Conservation (phyloP, 2,329 filamentous ascomycete genomes). For the Alternaria burnsii region DNA sequence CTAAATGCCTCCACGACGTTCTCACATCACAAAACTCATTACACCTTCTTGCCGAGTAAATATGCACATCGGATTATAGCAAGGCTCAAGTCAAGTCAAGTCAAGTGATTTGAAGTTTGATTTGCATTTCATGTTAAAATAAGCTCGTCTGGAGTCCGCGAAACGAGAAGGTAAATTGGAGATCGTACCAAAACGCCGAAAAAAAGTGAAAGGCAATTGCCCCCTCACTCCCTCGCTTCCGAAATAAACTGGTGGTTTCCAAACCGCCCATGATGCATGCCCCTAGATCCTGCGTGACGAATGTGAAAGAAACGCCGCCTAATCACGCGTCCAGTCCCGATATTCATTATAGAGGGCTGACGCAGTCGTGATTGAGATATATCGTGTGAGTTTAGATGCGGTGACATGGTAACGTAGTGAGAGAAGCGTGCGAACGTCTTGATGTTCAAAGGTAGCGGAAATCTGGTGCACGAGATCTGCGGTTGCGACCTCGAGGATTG, state of each 20-base stretch:
- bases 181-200: neutral
- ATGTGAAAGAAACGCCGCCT: neutral
- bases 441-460: conserved; percentile 52
- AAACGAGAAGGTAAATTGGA: neutral
- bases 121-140: neutral
- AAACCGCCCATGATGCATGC: neutral
- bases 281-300: neutral
- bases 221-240: neutral
- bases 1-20: neutral
- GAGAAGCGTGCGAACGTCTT: conserved; percentile 1
- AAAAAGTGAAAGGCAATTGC: neutral
- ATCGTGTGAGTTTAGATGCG: conserved; percentile 8
- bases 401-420: conserved; percentile 6
- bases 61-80: neutral
- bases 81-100: neutral
- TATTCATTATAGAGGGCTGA: conserved; percentile 92
- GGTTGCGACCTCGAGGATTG: conserved; percentile 86
- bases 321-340: neutral
- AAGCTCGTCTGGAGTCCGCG: neutral
- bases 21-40: neutral
- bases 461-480: conserved; percentile 84
- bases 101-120: neutral
- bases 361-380: conserved; percentile 73
- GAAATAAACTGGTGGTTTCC: neutral
- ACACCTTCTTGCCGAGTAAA: rapidly evolving